Percentiles rank a stretch among this genome's conserved stretches.
Evolutionary conservation across 1,284 basidiomycete species (phyloP).

Genomic region (Pseudozyma hubeiensis): DNA sequence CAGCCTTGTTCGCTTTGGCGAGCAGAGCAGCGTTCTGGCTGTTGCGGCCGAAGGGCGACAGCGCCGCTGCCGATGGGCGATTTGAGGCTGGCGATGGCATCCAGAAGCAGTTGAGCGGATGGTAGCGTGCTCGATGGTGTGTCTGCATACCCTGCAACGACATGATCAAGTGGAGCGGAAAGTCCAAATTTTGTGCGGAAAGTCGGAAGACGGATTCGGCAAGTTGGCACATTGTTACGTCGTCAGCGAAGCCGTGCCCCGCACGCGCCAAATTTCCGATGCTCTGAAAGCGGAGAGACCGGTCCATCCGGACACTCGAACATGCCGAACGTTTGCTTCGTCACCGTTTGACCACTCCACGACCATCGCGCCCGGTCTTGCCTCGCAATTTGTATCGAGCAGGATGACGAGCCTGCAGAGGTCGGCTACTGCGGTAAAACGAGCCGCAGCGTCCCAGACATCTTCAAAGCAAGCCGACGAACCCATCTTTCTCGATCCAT

Average conservation of each 20-base stretch:
- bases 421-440: conserved; percentile 1
- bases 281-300: conserved; percentile 1
- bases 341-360: background rate
- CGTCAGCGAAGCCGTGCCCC: background rate
- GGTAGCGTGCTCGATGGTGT: no score
- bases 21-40: conserved; percentile 50
- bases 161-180: conserved; percentile 16
- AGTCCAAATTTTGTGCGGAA: conserved; percentile 15
- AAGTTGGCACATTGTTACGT: conserved; percentile 1
- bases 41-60: conserved; percentile 54
- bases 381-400: background rate
- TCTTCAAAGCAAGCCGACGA: conserved; percentile 17
- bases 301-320: conserved; percentile 7
- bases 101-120: background rate
- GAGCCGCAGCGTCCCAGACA: conserved; percentile 3
- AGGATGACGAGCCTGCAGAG: conserved; percentile 23
- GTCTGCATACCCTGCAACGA: no score
- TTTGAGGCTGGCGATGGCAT: conserved; percentile 30
- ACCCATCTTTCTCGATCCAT: conserved; percentile 44
- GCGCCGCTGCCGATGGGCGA: conserved; percentile 24
- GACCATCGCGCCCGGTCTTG: background rate
- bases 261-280: conserved; percentile 4
- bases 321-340: background rate
- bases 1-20: conserved; percentile 36
- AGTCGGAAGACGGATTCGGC: conserved; percentile 21